Conservation (phyloP, 2,329 filamentous ascomycete genomes). For the Cladophialophora carrionii region DNA sequence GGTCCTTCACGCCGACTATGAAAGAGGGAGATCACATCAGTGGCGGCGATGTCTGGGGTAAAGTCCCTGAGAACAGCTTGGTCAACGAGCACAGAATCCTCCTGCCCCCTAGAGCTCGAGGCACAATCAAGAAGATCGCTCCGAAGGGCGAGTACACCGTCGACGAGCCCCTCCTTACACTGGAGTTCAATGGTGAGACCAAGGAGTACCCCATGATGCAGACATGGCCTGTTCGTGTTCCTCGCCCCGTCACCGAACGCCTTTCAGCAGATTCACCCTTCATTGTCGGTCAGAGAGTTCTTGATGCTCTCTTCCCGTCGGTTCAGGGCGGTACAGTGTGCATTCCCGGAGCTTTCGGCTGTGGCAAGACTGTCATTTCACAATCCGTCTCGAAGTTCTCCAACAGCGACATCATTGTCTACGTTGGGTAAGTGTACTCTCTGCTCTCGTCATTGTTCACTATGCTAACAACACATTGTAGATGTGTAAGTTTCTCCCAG, state of each 20-base stretch:
- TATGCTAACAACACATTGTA: not conserved
- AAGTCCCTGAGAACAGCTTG: conserved; percentile 93
- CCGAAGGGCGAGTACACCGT: conserved; percentile 92
- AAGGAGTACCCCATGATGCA: conserved; percentile 98
- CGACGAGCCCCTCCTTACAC: conserved; percentile 87
- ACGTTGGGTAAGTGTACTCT: conserved; percentile 67
- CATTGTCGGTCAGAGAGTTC: conserved; percentile 92
- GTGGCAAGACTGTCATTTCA: conserved; percentile 98
- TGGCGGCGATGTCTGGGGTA: conserved; percentile 93
- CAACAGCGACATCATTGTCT: conserved; percentile 98
- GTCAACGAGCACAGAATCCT: conserved; percentile 92
- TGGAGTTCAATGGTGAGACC: conserved; percentile 97
- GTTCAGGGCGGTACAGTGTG: conserved; percentile 97
- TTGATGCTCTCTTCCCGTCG: conserved; percentile 93
- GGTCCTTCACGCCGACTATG: conserved; percentile 86
- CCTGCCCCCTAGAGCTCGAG: conserved; percentile 83
- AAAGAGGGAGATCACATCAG: conserved; percentile 98
- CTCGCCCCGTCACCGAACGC: conserved; percentile 89
- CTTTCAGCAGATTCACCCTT: conserved; percentile 86
- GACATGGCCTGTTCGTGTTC: conserved; percentile 95
- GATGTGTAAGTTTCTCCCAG: not conserved
- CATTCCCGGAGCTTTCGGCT: conserved; percentile 97
- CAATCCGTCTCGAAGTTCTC: conserved; percentile 99
- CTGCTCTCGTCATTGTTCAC: not conserved
- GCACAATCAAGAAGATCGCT: conserved; percentile 89